Evolutionary conservation across 2,329 filamentous ascomycete genomes (phyloP), one percentile per base, ranked within the genome.

Genomic region (Alternaria sp.): DNA sequence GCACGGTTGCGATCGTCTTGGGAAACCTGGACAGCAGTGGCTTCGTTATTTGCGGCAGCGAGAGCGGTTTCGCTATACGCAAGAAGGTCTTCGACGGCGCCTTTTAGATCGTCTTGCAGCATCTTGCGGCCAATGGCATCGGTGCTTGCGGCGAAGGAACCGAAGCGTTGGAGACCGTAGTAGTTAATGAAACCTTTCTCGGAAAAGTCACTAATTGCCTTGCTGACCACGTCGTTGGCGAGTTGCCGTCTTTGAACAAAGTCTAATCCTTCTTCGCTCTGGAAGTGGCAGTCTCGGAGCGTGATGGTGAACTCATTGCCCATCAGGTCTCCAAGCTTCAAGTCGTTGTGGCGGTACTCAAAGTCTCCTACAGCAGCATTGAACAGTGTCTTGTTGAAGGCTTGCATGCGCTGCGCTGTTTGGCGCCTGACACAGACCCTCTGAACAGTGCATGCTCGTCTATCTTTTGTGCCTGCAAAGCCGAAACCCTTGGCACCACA

Each of bases 261-360:
- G 42, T 72, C 69, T 43, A 73, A 56, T 6, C 75, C 70, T 39
- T 80, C 73, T 65, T 79, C 76, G 4, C 80, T 79, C 6, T 84
- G 80, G 63, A 95, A 88, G 51, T 87, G 82, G 72, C 92, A 96
- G 71, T 97, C 92, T 68, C 96, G 92, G 53, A 98, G 85, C 0
- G 93, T 94, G 70, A 99, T 94, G 63, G 91, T 86, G 75, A 99
- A 99, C 77, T 97, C 91, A 70, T 99, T 99, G 14, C 96, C 95
- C 5, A 83, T 82, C 39, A 97, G 86, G 65, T 96, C 91, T 11
- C 95, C 95, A 0, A 99, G 86, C 67, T 91, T 88, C 16, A 99
- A 85, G 0, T 89, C 87, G 26, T 89, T 81, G 30, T 87, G 84
- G 63, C 87, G 85, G 79, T 96, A 92, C 73, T 90, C 86, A 75